Conservation (phyloP, 2,329 filamentous ascomycete genomes). For the Sclerotinia minor region DNA sequence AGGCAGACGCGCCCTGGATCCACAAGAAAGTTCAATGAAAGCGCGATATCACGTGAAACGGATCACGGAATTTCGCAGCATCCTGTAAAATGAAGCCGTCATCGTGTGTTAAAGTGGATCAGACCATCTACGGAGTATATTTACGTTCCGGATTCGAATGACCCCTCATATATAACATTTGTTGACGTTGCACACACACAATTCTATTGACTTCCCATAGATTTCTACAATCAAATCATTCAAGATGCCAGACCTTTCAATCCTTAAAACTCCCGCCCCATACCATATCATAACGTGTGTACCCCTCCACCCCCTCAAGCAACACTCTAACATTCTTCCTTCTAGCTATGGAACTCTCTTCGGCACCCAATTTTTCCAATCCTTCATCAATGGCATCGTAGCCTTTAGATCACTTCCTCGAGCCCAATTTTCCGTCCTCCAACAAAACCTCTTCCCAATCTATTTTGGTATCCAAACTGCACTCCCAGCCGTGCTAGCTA, state of each 20-base stretch:
- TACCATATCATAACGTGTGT: slow-evolving; percentile 75
- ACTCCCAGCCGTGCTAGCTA: slow-evolving; percentile 68
- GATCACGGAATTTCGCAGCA: neutral
- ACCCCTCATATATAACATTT: neutral
- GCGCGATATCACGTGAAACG: slow-evolving; percentile 23
- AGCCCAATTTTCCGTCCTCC: slow-evolving; percentile 77
- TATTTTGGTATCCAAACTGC: slow-evolving; percentile 85
- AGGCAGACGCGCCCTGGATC: slow-evolving; percentile 22
- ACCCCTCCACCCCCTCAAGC: neutral
- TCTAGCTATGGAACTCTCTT: slow-evolving; percentile 85
- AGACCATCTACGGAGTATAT: neutral
- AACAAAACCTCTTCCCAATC: slow-evolving; percentile 78
- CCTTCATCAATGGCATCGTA: slow-evolving; percentile 73
- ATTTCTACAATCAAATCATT: neutral
- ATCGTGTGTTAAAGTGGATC: slow-evolving; percentile 5
- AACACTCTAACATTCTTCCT: slow-evolving; percentile 27
- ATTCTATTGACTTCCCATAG: neutral
- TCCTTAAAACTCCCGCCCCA: slow-evolving; percentile 63
- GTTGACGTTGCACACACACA: neutral
- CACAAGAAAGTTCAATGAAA: neutral
- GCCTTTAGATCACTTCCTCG: slow-evolving; percentile 76
- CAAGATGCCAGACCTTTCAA: slow-evolving; percentile 43
- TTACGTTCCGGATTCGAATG: neutral
- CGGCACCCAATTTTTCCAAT: slow-evolving; percentile 84
- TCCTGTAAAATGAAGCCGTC: slow-evolving; percentile 7